A percentile compares a stretch with the other conserved stretches of the same genome.
phyloP scores from a whole-genome alignment of 2,329 filamentous ascomycete species.

The Simplicillium sp. region DNA sequence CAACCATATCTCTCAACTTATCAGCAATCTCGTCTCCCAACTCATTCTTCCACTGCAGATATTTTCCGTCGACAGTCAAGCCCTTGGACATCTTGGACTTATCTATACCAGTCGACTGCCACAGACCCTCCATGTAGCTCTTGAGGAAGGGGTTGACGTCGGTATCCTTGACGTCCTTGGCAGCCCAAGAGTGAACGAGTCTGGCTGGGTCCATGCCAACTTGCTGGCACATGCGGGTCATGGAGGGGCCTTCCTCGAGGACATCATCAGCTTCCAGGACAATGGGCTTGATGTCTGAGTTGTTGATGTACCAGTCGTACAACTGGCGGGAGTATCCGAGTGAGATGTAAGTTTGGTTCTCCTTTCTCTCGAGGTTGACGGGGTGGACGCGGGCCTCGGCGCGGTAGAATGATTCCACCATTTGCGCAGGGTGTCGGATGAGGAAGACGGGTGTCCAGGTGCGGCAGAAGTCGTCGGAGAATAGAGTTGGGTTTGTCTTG shows the following conservation, averaged over 20 bases:
- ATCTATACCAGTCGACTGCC: not conserved
- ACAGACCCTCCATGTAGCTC: not conserved
- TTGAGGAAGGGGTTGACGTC: not conserved
- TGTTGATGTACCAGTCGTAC: not conserved
- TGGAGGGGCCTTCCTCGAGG: not conserved
- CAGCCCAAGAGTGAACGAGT: not conserved
- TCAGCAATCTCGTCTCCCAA: not conserved
- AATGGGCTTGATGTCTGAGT: not conserved
- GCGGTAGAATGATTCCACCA: not conserved
- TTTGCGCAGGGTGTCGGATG: slow-evolving; percentile 26
- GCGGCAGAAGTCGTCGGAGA: slow-evolving; percentile 23
- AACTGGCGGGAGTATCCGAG: not conserved
- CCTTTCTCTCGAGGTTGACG: not conserved
- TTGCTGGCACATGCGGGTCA: not conserved
- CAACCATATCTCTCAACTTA: not conserved
- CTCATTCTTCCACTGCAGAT: not conserved
- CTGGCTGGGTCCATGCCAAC: not conserved
- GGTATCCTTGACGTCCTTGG: not conserved
- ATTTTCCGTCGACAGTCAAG: not conserved
- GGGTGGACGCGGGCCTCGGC: not conserved
- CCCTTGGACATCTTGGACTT: slow-evolving; percentile 1
- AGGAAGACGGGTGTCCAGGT: slow-evolving; percentile 22
- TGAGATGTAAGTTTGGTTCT: not conserved
- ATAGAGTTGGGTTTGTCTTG: slow-evolving; percentile 18
- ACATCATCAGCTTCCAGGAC: not conserved